Base-by-base conservation (phyloP, 768 basidiomycete genomes). In the Saitozyma podzolica region DNA sequence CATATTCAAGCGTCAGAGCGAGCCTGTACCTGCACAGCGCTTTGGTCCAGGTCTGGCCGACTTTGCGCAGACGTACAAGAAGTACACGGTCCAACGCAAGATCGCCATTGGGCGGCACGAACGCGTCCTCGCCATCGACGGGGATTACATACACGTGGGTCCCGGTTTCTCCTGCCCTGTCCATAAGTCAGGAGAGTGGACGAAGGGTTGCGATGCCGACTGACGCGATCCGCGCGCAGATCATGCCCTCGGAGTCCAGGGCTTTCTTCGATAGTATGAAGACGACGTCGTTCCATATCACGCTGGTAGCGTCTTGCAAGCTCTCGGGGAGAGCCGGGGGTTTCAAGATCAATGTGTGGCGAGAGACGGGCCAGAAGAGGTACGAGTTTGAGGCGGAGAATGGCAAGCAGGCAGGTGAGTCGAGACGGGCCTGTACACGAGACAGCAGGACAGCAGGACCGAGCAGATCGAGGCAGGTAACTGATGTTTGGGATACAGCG, bases 341-440 rank as follows among this genome's bases (percentile, higher is more conserved):
- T 43, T 94, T 99, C 85, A 95, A 94, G 83, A 84, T 98, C 17
- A 85, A 95, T 40, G 85, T 98, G 11, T 88, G 86, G 74, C 63
- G 78, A 82, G 89, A 65, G 84, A 68, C 68, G 0, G 84, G 86
- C 48, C 89, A 88, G 68, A 99, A 98, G 83, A 84, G 92, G 45
- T 98, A 97, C 76, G 95, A 98, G 72, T 97, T 96, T 75, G 96
- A 99, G 80, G 95, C 93, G 0, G 94, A 95, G 79, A 92, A 82
- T 67, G 84, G 89, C 1, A 88, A 87, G 77, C 75, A 87, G 59
- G 92, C 94, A 52, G 84, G 90, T 90, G 73, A 70, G 89, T 82
- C 10, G 8, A 41, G n/a, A 9, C 45, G 13, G n/a, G 45, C 6
- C 29, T 29, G 45, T 6, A 6, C 45, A 13, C n/a, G 45, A 11